Percentiles rank a stretch among this genome's conserved stretches.
Conservation (phyloP, 495 filamentous ascomycete species). For the Penicillium coffeae region DNA sequence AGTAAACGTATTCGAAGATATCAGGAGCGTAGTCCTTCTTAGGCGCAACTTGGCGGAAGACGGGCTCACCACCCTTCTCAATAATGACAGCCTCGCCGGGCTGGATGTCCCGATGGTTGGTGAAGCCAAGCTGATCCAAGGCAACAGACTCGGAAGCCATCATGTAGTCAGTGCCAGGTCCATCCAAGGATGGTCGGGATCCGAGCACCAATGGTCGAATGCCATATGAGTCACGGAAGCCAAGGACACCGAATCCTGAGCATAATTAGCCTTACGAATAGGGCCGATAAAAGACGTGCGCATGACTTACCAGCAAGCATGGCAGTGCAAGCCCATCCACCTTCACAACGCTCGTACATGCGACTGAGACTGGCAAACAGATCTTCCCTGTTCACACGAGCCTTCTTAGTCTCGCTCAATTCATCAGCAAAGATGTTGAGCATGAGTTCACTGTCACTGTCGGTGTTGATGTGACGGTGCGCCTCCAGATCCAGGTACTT, state of each 20-base stretch:
- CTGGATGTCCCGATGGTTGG: conserved; percentile 73
- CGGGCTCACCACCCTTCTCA: conserved; percentile 72
- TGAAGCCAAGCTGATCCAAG: conserved; percentile 81
- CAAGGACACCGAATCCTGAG: conserved; percentile 60
- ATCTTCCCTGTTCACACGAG: conserved; percentile 87
- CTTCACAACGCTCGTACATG: conserved; percentile 75
- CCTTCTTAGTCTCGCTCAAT: conserved; percentile 92
- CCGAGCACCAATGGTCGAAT: conserved; percentile 89
- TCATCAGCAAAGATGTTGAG: conserved; percentile 93
- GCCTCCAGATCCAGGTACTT: conserved; percentile 80
- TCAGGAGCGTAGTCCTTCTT: conserved; percentile 79
- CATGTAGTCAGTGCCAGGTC: conserved; percentile 84
- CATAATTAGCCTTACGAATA: not conserved
- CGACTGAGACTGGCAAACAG: conserved; percentile 72
- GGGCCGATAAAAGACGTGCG: not conserved
- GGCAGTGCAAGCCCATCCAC: conserved; percentile 82
- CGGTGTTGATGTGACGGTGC: conserved; percentile 94
- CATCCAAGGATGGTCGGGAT: conserved; percentile 61
- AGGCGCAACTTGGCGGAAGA: conserved; percentile 69
- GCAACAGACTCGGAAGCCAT: conserved; percentile 96
- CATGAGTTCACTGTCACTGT: conserved; percentile 92
- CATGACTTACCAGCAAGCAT: conserved; percentile 74
- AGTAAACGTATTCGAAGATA: conserved; percentile 82
- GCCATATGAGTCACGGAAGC: conserved; percentile 84
- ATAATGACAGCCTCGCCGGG: conserved; percentile 95